Base-by-base conservation (phyloP, 129 eudicot species). In the Tagetes patula region DNA sequence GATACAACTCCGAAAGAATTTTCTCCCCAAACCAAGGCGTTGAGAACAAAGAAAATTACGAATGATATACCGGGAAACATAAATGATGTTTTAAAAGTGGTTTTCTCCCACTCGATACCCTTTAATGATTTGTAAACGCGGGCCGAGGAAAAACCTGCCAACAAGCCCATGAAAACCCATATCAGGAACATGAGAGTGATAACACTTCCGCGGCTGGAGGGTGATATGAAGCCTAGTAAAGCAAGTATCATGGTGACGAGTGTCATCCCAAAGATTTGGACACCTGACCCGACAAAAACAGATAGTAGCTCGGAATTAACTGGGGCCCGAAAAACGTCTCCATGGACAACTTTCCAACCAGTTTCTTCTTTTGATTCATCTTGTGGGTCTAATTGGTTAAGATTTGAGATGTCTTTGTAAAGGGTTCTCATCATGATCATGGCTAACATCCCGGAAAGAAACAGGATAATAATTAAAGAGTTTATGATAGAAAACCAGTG, bases 401-500 rank as follows among this genome's bases (percentile, higher is more conserved):
- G 87, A 68, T 82, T 87, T 65, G 91, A 85, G 43, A 87, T 90
- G 54, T 87, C 95, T 85, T 80, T 87, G 77, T 90, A 87, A 3
- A 90, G 75, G 4, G 89, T 90, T 84, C 91, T 75, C 89, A 87
- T 87, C 89, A 87, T 90, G 79, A 90, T 90, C 96, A 87, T 90
- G 69, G 95, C 95, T 37, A 87, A 91, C 91, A 87, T 85, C 52
- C 96, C 95, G 8, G 95, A 90, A 49, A 90, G 89, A 78, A 90
- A 90, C 60, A 90, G 91, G 38, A 90, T 86, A 31, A 87, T 85
- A 91, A 87, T 85, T 71, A 90, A 72, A 39, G 96, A 90, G 82
- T 90, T 87, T 65, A 87, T 90, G 60, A 90, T 87, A 6, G 96
- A 90, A 76, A 87, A 90, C 96, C 96, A 90, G 48, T 85, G 96